Base-by-base conservation (phyloP, 202 grass and related monocot genomes). In the Panicum hallii region DNA sequence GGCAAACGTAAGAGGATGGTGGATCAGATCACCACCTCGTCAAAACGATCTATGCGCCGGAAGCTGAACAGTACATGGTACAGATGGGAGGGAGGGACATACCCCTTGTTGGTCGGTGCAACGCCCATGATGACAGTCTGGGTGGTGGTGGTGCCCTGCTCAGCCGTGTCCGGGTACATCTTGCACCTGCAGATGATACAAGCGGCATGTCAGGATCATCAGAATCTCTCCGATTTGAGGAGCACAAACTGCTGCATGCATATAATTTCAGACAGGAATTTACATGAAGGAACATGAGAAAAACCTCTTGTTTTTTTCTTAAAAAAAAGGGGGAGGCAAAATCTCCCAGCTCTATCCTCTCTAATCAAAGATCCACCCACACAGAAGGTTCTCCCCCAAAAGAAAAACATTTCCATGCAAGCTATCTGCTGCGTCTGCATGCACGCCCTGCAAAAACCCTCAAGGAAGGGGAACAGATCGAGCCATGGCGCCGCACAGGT, bases 91-190 rank as follows among this genome's bases (percentile, higher is more conserved):
- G 8, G 16, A 14, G 36, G 10, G 1, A 6, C 71, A 38, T 87
- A 91, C 92, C 77, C 85, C 79, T 90, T 88, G 72, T 88, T 88
- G 73, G 79, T 72, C 19, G 91, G 89, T 26, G 87, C 89, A 2
- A 97, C 79, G 3, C 91, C 94, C 83, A 83, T 81, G 80, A 94
- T 5, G 57, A 73, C 28, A 11, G 89, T 85, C 84, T 92, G 81
- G 14, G 85, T 56, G 85, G 79, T 76, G 83, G 82, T 75, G 86
- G 70, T 63, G 79, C 57, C 84, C 67, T 82, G 82, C 70, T 97
- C 89, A 57, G 68, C 76, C 85, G 90, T 78, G 4, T 67, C 91
- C 47, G 88, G 91, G 82, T 92, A 90, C 91, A 94, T 97, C 80
- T 87, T 90, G 85, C 89, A 93, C 47, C 93, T 93, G 85, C 87